Base-by-base conservation (phyloP, 2,329 filamentous ascomycete genomes). In the Fusarium brachygibbosum region DNA sequence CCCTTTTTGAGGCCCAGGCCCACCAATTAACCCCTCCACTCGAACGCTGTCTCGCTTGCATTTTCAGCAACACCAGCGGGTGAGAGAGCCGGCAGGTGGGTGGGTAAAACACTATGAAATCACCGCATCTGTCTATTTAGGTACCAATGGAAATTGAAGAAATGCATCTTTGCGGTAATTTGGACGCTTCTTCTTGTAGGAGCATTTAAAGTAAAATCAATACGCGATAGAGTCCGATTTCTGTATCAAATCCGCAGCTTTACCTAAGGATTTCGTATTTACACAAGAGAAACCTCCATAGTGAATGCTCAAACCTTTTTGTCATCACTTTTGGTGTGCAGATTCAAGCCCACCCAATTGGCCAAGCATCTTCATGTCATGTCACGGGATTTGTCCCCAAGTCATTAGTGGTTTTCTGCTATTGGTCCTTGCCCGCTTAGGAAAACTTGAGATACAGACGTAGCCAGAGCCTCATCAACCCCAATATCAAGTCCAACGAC, bases 341-440 rank as follows among this genome's bases (percentile, higher is more conserved):
- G 31, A 35, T 64, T 64, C 21, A 50, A 64, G 37, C 38, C 59
- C 59, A 38, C 37, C 13, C 28, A 58, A 64, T 64, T 64, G 51
- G 51, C 34, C 61, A 46, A 57, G 44, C 50, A 52, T 38, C 23
- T 37, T 53, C 35, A 68, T 67, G 66, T 56, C 66, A 66, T 66
- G 69, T 72, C 69, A 72, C 69, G 69, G 66, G 69, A 53, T 68
- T 72, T 66, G 37, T 70, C 48, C 50, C 53, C 51, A 46, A 52
- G 35, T 44, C 44, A 53, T 58, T 50, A 25, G 46, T 53, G 62
- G 61, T n/a, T 44, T 40, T 50, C 38, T 55, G n/a, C 41, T 23
- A 69, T 62, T 69, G 63, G 63, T 14, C 53, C 49, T 42, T 52
- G 41, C 51, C 58, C 37, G 23, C 37, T 57, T 49, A 37, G 66